Evolutionary conservation across 208 protist species (phyloP).

Genomic region (Borovskyia barvae): DNA sequence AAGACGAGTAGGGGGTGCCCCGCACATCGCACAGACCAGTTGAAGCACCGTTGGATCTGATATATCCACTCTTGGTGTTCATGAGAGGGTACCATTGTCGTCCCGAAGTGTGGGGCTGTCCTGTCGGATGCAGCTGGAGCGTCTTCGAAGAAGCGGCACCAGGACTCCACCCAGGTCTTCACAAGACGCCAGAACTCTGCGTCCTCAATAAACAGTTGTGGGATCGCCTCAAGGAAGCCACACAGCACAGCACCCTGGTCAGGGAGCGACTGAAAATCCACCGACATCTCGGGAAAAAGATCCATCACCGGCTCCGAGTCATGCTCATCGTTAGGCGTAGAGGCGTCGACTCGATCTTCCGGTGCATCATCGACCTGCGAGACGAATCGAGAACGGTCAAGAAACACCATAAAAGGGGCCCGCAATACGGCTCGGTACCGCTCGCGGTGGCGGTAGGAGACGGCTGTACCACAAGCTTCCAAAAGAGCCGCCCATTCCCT

Average conservation of each 20-base stretch:
- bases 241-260: constrained; percentile 13
- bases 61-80: constrained; percentile 5
- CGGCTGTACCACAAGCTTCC: constrained; percentile 31
- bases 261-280: not conserved
- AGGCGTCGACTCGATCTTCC: no score
- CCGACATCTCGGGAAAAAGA: no score
- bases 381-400: constrained; percentile 11
- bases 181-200: constrained; percentile 36
- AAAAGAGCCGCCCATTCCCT: constrained; percentile 49
- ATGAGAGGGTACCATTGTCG: not conserved
- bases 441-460: constrained; percentile 15
- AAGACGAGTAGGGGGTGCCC: constrained; percentile 36
- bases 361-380: no score
- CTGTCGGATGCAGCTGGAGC: not conserved
- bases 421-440: constrained; percentile 3
- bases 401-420: constrained; percentile 2
- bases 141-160: constrained; percentile 13
- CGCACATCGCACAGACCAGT: constrained; percentile 48
- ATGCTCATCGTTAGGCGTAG: no score
- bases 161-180: constrained; percentile 24
- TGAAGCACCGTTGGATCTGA: constrained; percentile 48
- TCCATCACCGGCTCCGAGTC: no score
- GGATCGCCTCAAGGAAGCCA: constrained; percentile 35
- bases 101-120: no score
- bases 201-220: constrained; percentile 41